Evolutionary conservation across 495 filamentous ascomycete species (phyloP), one percentile per base, ranked within the genome.

Genomic region (Aspergillus incahuasiensis): DNA sequence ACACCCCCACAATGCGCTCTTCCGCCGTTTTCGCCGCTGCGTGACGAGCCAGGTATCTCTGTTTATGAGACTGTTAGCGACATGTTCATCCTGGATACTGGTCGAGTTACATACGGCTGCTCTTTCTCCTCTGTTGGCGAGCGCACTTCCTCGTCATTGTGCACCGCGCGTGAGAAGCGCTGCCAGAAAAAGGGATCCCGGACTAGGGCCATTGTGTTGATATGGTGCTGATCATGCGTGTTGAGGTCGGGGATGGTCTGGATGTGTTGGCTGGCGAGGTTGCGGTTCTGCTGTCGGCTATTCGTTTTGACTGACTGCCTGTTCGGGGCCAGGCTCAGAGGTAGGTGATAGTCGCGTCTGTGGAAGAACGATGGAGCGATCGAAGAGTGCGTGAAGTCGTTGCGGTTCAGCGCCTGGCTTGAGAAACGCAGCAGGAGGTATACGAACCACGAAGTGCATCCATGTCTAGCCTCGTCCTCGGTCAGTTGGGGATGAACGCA

Each of bases 151-250:
- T 76, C 75, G 41, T 78, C 69, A 20, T 68, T 64, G 54, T 85
- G 82, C 6, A 84, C 77, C 40, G 83, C 83, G n/a, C 69, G 63
- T 43, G 77, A 80, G 73, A 86, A 86, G 51, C 82, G 76, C 18
- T 74, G 74, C 84, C 83, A 86, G 67, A 87, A 87, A 39, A 65
- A 71, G 15, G 84, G 83, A 59, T 87, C 84, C 24, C 76, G 74
- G 48, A 82, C 75, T 12, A 76, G 67, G 5, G 75, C 69, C 69
- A 75, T 75, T 24, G 34, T 40, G 5, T 18, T 4, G 24, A 15
- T 34, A 34, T 19, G 1, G 13, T 11, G 25, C n/a, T 4, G 28
- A 2, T 46, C 21, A 46, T 46, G 6, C 32, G 32, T 35, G 2
- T 12, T 8, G 20, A 15, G 2, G 6, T 35, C 9, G 4, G 25